Base-by-base conservation (phyloP, 2,329 filamentous ascomycete species). In the Lachnellula arida region DNA sequence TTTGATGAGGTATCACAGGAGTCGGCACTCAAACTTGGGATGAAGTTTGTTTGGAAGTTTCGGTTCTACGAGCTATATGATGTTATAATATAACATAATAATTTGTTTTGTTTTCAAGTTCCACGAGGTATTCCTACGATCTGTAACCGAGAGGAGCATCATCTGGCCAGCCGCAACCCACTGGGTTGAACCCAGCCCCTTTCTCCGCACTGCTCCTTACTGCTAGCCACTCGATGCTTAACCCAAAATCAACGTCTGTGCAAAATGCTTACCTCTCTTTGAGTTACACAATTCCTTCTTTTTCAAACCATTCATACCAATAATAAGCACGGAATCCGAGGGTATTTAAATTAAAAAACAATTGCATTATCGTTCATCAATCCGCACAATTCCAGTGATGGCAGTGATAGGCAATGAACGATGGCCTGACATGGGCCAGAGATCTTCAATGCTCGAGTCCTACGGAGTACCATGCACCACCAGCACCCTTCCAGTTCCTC, bases 181-280 rank as follows among this genome's bases (percentile, higher is more conserved):
- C 19, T 19, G 19, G 19, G 19, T 19, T 19, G 19, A 19, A 19
- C 19, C 37, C 15, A 40, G 37, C 14, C 37, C 17, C 37, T 40
- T 17, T 15, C 37, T 40, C 37, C 37, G 28, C 9, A 12, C 46
- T 48, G 46, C 46, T 23, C 46, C 46, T 23, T 23, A 46, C 44
- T 23, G 28, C 9, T 28, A 28, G 28, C 28, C 44, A 25, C 19
- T 47, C 19, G 25, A 37, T 46, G 23, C 57, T 49, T 55, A 62
- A 64, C 55, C 60, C 58, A 60, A 66, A 60, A 39, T 59, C 58
- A 62, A 65, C 63, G 63, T 66, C 64, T 60, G 64, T 64, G 63
- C 59, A 60, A 59, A 51, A 50, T 17, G n/a, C 5, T 17, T 17
- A 15, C 37, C 17, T 11, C 28, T 28, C 28, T 3, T 8, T 28